A percentile compares a stretch with the other conserved stretches of the same genome.
These are phyloP conservation scores for Zanthoxylum bungeanum DNA, from an alignment of 345 rosid species.

Conservation along the genomic window DNA sequence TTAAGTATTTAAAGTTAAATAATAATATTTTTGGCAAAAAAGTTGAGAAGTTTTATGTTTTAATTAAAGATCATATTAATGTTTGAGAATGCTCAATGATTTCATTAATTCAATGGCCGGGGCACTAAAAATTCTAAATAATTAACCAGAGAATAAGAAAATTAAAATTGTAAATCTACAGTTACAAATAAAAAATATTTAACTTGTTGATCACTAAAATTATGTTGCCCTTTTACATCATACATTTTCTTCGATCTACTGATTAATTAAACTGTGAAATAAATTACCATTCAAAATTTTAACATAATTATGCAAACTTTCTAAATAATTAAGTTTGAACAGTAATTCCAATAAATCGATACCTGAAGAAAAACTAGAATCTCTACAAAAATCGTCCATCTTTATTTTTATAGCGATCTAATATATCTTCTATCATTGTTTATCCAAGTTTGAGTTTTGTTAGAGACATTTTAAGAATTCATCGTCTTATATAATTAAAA, in stretches of 20 bases:
- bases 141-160: not conserved
- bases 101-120: not conserved
- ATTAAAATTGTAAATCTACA: not conserved
- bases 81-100: no score
- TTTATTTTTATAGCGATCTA: not conserved
- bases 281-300: not conserved
- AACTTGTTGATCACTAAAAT: not conserved
- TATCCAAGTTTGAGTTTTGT: not conserved
- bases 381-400: not conserved
- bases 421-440: not conserved
- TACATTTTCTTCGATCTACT: not conserved
- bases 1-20: not conserved
- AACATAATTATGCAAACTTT: not conserved
- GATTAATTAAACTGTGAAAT: not conserved
- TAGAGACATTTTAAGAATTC: not conserved
- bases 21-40: not conserved
- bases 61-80: not conserved
- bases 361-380: not conserved
- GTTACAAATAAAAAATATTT: not conserved
- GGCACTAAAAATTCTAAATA: not conserved
- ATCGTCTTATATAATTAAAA: not conserved
- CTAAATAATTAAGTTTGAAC: not conserved
- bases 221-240: not conserved
- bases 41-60: not conserved
- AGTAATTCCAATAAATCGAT: not conserved